Evolutionary conservation across 176 grass and related monocot genomes (phyloP), one percentile per base, ranked within the genome.

Genomic region (Ensete glaucum): DNA sequence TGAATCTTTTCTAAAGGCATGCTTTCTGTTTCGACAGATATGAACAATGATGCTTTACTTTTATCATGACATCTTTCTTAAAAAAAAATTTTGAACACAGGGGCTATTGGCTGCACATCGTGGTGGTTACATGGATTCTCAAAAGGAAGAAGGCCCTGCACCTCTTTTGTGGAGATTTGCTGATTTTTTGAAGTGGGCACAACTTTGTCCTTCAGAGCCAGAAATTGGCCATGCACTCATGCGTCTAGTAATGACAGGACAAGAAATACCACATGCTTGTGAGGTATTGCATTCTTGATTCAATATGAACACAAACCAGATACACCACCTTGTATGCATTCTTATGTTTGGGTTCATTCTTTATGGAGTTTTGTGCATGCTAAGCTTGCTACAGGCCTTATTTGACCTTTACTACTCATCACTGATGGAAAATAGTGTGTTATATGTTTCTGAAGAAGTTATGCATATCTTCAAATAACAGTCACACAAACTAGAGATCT

Each of bases 171-270:
- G 94, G 94, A 87, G 90, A 83, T 98, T 89, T 79, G 82, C 85
- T 65, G 94, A 98, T 80, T 98, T 98, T 71, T 84, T 95, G 84
- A 95, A 95, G 43, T 95, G 91, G 91, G 91, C 91, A 75, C 87
- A 91, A 77, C 54, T 98, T 59, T 98, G 94, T 75, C 88, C 85
- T 74, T 93, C 88, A 14, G 94, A 93, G 69, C 84, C 84, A 72
- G 94, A 98, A 91, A 91, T 98, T 69, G 94, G 90, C 34, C 94
- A 98, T 57, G 85, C 94, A 86, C 78, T 98, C 57, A 98, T 98
- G 94, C 94, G 94, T 77, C 78, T 98, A 72, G 94, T 98, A 51
- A 98, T 98, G 94, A 98, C 94, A 54, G 90, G 94, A 70, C 90
- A 98, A 85, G 93, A 96, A 81, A 84, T 98, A 79, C 94, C 94